Evolutionary conservation across 352 stramenopile genomes (phyloP).

Genomic region (Pythium sp.): DNA sequence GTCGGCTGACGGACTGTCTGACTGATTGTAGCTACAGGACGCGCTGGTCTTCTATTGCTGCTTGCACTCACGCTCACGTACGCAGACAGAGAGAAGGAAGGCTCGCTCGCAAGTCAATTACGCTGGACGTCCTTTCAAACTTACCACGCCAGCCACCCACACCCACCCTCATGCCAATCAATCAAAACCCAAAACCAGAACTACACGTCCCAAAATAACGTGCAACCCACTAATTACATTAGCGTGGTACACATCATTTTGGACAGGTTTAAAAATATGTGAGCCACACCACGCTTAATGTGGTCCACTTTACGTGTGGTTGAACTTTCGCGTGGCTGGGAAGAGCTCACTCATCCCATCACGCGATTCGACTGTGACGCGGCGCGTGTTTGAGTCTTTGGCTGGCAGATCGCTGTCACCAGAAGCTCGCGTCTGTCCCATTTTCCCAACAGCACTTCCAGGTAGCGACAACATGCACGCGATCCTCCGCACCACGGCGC

Average conservation of each 20-base stretch:
- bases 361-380: neutral
- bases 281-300: neutral
- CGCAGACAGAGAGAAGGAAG: neutral
- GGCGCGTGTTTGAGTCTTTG: neutral
- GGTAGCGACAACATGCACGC: neutral
- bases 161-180: conserved; percentile 5
- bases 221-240: neutral
- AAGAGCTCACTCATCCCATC: conserved; percentile 7
- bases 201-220: neutral
- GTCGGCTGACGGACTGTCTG: neutral
- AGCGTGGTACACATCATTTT: neutral
- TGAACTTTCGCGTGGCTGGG: conserved; percentile 13
- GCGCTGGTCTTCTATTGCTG: conserved; percentile 1
- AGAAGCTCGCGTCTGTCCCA: neutral
- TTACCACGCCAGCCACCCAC: conserved; percentile 10
- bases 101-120: neutral
- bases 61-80: neutral
- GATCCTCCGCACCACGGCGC: neutral
- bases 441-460: no score
- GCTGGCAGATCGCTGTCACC: neutral
- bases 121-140: conserved; percentile 5
- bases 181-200: neutral
- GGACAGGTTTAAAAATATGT: neutral
- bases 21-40: neutral
- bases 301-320: conserved; percentile 5